These are phyloP conservation scores for Pythium diclinum DNA, from an alignment of 352 stramenopile genomes.

Conservation along the genomic window DNA sequence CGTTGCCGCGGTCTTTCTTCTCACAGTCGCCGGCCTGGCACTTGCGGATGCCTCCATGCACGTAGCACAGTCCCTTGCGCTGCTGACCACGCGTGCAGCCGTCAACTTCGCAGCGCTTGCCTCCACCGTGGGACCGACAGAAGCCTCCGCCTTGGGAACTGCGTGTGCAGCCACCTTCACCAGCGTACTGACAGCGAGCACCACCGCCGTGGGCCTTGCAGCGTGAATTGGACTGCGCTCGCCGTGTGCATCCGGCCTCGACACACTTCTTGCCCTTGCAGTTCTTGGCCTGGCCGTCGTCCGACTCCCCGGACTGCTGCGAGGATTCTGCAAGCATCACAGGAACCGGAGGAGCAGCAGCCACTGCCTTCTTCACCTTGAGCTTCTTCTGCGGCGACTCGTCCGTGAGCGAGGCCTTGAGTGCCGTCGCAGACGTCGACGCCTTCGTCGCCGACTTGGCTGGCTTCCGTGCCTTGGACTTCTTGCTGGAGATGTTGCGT, in stretches of 20 bases:
- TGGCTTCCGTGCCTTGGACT: constrained; percentile 20
- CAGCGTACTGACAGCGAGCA: constrained; percentile 62
- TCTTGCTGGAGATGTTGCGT: constrained; percentile 26
- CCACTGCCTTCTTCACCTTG: not conserved
- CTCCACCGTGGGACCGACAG: constrained; percentile 73
- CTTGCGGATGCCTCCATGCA: constrained; percentile 80
- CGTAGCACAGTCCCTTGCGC: constrained; percentile 81
- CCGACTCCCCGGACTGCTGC: constrained; percentile 23
- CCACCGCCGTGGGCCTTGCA: constrained; percentile 80
- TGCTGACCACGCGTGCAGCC: constrained; percentile 72
- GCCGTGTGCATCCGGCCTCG: constrained; percentile 49
- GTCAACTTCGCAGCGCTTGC: constrained; percentile 76
- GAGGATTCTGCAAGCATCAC: not conserved
- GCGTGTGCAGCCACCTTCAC: constrained; percentile 54
- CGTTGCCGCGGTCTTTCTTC: constrained; percentile 85
- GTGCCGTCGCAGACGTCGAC: not conserved
- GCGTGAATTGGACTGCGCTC: constrained; percentile 78
- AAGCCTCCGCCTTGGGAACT: constrained; percentile 80
- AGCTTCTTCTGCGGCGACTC: not conserved
- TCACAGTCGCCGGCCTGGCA: constrained; percentile 71
- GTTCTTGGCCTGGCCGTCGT: constrained; percentile 21
- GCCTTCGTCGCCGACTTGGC: constrained; percentile 4
- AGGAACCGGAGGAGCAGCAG: not conserved
- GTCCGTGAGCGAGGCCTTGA: constrained; percentile 4
- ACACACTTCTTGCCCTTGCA: constrained; percentile 79